Percentiles rank a stretch among this genome's conserved stretches.
Conservation (phyloP, 2,329 filamentous ascomycete species). For the Aspergillus novofumigatus region DNA sequence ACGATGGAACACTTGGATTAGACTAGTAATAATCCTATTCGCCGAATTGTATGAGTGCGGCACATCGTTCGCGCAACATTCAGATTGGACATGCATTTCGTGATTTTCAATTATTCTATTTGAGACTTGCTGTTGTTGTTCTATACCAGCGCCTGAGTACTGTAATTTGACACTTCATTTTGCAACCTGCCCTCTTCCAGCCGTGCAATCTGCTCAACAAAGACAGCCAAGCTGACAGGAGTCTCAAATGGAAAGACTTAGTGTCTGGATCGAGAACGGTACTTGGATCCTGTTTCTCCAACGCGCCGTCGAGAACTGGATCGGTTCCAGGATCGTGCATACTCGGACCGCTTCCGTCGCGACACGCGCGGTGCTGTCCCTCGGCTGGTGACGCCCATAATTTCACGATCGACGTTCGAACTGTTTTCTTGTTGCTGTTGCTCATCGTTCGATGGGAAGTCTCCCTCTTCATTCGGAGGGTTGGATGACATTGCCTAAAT, state of each 20-base stretch:
- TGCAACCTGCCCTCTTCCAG: not conserved
- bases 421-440: conserved; percentile 4
- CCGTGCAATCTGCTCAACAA: not conserved
- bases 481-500: conserved; percentile 7
- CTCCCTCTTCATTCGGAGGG: conserved; percentile 4
- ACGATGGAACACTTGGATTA: no score
- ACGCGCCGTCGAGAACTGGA: not conserved
- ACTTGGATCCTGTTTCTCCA: conserved; percentile 13
- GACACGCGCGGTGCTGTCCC: conserved; percentile 3
- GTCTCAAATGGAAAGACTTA: not conserved
- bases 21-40: not conserved
- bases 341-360: conserved; percentile 5
- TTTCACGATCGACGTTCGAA: conserved; percentile 13
- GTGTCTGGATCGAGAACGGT: conserved; percentile 14
- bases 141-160: not conserved
- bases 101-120: not conserved
- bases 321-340: conserved; percentile 1
- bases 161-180: not conserved
- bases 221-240: not conserved
- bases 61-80: not conserved
- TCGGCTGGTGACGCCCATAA: conserved; percentile 11
- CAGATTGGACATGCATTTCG: not conserved
- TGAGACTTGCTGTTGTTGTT: not conserved
- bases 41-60: not conserved
- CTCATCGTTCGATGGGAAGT: conserved; percentile 1